Evolutionary conservation across 2,329 filamentous ascomycete species (phyloP).

Genomic region (Periconia sp.): DNA sequence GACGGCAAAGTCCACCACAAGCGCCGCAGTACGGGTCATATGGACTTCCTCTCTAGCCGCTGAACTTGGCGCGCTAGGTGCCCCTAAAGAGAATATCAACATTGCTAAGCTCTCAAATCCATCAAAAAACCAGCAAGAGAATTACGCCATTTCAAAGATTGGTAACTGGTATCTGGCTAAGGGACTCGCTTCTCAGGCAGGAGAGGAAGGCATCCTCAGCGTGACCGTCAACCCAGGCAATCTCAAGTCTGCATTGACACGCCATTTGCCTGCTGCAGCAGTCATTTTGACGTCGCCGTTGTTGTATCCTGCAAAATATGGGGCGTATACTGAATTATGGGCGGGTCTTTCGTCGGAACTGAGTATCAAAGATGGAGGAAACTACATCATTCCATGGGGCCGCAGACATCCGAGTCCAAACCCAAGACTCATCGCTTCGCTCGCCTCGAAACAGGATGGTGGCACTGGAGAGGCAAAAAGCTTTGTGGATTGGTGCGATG

Average conservation of each 20-base stretch:
- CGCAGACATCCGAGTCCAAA: neutral
- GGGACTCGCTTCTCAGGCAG: slow-evolving; percentile 8
- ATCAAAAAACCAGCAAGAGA: neutral
- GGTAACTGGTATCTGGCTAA: slow-evolving; percentile 17
- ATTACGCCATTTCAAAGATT: slow-evolving; percentile 15
- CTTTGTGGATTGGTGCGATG: slow-evolving; percentile 5
- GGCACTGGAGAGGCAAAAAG: slow-evolving; percentile 2
- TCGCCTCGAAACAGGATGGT: slow-evolving; percentile 2
- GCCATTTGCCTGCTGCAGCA: neutral
- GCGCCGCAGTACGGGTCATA: slow-evolving; percentile 22
- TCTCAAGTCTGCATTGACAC: slow-evolving; percentile 32
- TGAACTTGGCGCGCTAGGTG: slow-evolving; percentile 1
- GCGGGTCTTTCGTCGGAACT: slow-evolving; percentile 4
- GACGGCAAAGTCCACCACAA: slow-evolving; percentile 20
- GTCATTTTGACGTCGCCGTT: neutral
- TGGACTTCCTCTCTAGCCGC: slow-evolving; percentile 7
- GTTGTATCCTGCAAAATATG: slow-evolving; percentile 5
- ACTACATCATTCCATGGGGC: slow-evolving; percentile 1
- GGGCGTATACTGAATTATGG: slow-evolving; percentile 11
- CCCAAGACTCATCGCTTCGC: neutral
- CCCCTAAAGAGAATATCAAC: no score
- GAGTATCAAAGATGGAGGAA: neutral
- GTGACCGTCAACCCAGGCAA: slow-evolving; percentile 41
- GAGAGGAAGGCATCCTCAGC: slow-evolving; percentile 9
- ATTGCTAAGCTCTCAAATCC: no score